These are phyloP conservation scores for Aspergillus chevalieri DNA, from an alignment of 2,329 filamentous ascomycete species.

Conservation along the genomic window DNA sequence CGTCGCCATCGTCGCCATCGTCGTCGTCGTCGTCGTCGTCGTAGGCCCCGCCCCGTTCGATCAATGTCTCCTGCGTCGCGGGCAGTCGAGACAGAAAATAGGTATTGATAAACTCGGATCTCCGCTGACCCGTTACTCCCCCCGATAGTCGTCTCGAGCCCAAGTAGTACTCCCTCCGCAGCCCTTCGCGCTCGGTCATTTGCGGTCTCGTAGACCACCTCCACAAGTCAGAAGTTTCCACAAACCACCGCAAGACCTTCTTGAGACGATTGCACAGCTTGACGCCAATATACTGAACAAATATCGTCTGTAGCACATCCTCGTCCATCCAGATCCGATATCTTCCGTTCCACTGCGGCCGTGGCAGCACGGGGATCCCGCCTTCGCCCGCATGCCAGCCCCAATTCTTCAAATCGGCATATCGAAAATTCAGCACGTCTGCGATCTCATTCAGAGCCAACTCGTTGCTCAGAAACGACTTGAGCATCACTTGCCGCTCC, in stretches of 20 bases:
- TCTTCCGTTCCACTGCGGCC: slow-evolving; percentile 40
- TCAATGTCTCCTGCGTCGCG: background rate
- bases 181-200: slow-evolving; percentile 15
- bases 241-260: slow-evolving; percentile 6
- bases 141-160: slow-evolving; percentile 18
- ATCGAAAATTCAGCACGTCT: slow-evolving; percentile 41
- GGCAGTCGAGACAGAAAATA: background rate
- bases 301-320: slow-evolving; percentile 42
- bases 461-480: slow-evolving; percentile 34
- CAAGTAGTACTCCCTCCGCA: slow-evolving; percentile 23
- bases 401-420: slow-evolving; percentile 37
- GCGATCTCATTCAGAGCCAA: slow-evolving; percentile 38
- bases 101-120: background rate
- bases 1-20: background rate
- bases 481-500: slow-evolving; percentile 36
- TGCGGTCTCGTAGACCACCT: slow-evolving; percentile 5
- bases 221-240: slow-evolving; percentile 7
- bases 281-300: slow-evolving; percentile 40
- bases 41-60: background rate
- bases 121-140: background rate
- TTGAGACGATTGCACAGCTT: slow-evolving; percentile 27
- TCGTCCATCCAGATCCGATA: slow-evolving; percentile 45
- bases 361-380: slow-evolving; percentile 39
- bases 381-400: slow-evolving; percentile 37
- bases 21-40: background rate